Evolutionary conservation across 2,329 filamentous ascomycete species (phyloP), one percentile per base, ranked within the genome.

Genomic region (Penicillium aurantiogriseum): DNA sequence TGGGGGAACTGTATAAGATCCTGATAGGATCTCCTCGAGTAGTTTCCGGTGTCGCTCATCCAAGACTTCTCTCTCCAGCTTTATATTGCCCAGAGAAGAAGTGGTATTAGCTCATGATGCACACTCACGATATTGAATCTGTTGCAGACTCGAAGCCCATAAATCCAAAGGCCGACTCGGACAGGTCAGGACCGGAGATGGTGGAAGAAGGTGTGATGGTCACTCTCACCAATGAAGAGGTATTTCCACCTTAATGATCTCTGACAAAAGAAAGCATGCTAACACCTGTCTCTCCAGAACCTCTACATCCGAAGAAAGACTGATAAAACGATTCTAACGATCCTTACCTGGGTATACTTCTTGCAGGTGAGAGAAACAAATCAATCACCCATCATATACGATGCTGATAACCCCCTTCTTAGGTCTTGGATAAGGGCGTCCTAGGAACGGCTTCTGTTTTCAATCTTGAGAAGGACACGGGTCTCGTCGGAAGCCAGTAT

Each of bases 261-360:
- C 8, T 6, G 19, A 15, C 3, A 23, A 42, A 42, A 10, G 13
- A 23, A 4, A 4, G 4, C 13, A 9, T 3, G 7, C 45, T 48
- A 21, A 48, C 19, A 9, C 15, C 1, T 25, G 4, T 39, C 3
- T 11, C 2, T 23, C 9, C 9, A 48, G 31, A 48, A 29, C 21
- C 9, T 36, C 3, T 7, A 19, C 6, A 48, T 48, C 10, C 13
- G 35, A n/a, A 35, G 9, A n/a, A 36, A 48, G 31, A 48, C 45
- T 2, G 45, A 48, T 13, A 36, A 36, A 23, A 29, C 11, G 13
- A 48, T 48, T n/a, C 15, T 48, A 6, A 21, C 21, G 0, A 48
- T 48, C 9, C 45, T 48, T 15, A 48, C 45, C 1, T 48, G 45
- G 45, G 45, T 48, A n/a, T 48, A 48, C 45, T 48, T 48, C 21